Base-by-base conservation (phyloP, 2,329 filamentous ascomycete species). In the Colletotrichum theobromicola region DNA sequence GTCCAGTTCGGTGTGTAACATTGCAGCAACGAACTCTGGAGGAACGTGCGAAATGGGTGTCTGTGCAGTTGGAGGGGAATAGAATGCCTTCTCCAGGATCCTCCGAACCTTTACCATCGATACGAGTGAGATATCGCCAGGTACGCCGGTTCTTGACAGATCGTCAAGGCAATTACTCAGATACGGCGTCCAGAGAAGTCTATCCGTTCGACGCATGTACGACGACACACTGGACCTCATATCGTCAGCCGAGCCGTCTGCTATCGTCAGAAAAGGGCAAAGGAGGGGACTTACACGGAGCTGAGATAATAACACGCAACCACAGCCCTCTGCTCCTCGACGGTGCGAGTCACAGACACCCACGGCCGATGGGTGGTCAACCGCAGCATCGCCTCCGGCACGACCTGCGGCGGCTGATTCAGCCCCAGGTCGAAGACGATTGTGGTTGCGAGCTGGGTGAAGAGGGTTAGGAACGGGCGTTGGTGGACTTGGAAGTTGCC, bases 21-120 rank as follows among this genome's bases (percentile, higher is more conserved):
- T 4, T 2, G 7, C 4, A 18, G 42, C 42, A n/a, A 46, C 5
- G n/a, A 46, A 46, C 3, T 21, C 5, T 4, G 5, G 1, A n/a
- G 42, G 42, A 2, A 2, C 4, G 2, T 46, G 18, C 9, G 42
- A 3, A 12, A n/a, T 10, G 12, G 18, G 21, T 0, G 18, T 13
- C 1, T 7, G 2, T 46, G 42, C n/a, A n/a, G 4, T 46, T 46
- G 42, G 42, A 12, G 42, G 42, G n/a, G 42, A 46, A n/a, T 46
- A 46, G 4, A 46, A 46, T 9, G 18, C 42, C 18, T 6, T 46
- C 4, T 46, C 42, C 0, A 46, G 10, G 42, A 46, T 5, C 7
- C 21, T 7, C 1, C 42, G 42, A 7, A 1, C 21, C n/a, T 46
- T 46, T 18, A 21, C 3, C 42, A 46, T 46, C 42, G 42, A 21